Conservation (phyloP, 441 rosid species). For the Gossypium schwendimanii region DNA sequence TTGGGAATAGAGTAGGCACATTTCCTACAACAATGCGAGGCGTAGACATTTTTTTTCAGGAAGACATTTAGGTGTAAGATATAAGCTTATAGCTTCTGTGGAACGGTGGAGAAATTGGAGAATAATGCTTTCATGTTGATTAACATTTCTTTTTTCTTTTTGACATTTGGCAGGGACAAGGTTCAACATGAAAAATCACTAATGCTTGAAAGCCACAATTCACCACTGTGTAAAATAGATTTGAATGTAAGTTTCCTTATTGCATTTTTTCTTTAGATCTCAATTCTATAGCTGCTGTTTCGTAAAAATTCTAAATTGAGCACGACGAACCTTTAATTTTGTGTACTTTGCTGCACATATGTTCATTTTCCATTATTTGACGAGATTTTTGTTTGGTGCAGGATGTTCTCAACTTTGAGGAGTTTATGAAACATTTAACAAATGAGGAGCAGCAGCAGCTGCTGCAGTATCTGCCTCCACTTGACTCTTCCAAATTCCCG, state of each 20-base stretch:
- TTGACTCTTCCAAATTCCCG: constrained; percentile 47
- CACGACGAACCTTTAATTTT: neutral
- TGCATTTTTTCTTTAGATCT: neutral
- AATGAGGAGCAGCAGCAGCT: constrained; percentile 70
- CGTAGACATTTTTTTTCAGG: neutral
- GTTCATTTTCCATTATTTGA: neutral
- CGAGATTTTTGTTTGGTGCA: constrained; percentile 24
- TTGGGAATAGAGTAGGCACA: neutral
- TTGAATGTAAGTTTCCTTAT: constrained; percentile 53
- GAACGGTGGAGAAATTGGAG: constrained; percentile 2
- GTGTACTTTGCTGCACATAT: neutral
- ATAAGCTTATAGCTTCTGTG: constrained; percentile 2
- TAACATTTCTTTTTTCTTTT: constrained; percentile 17
- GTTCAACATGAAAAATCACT: constrained; percentile 50
- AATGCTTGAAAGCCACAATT: constrained; percentile 46
- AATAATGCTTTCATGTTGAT: constrained; percentile 1
- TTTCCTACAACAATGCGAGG: neutral
- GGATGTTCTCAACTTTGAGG: constrained; percentile 77
- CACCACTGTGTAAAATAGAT: constrained; percentile 62
- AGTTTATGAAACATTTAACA: constrained; percentile 53
- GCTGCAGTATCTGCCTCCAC: constrained; percentile 58
- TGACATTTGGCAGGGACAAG: constrained; percentile 54
- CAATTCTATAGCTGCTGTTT: neutral
- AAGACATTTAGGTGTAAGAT: neutral
- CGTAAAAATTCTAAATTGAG: neutral